A percentile compares a stretch with the other conserved stretches of the same genome.
phyloP scores from a whole-genome alignment of 2,329 filamentous ascomycete species.

The Rosellinia necatrix region DNA sequence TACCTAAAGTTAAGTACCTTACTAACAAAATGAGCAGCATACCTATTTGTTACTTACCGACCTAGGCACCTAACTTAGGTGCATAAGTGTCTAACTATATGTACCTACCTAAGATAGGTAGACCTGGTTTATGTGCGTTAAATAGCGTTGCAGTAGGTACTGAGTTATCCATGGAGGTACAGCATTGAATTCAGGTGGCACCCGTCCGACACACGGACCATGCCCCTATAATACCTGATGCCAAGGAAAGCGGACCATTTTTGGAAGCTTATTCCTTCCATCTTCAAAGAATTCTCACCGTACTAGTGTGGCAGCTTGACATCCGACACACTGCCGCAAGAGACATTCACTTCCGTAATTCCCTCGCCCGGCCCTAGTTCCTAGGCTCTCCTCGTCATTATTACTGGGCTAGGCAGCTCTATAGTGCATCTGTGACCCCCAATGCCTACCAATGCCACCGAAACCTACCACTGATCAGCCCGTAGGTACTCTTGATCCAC shows the following conservation, averaged over 20 bases:
- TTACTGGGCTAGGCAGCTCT: conserved; percentile 9
- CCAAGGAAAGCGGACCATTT: conserved; percentile 3
- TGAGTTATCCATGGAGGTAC: too few species aligned
- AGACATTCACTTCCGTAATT: conserved; percentile 14
- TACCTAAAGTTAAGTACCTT: too few species aligned
- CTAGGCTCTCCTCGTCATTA: conserved; percentile 18
- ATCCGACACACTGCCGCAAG: neutral
- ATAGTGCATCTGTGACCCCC: conserved; percentile 10
- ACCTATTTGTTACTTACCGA: neutral
- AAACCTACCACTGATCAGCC: neutral
- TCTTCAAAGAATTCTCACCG: conserved; percentile 12
- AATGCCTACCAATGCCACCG: neutral
- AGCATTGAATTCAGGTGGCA: neutral
- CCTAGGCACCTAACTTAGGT: too few species aligned
- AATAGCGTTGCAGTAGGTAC: neutral
- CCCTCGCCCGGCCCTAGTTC: conserved; percentile 1
- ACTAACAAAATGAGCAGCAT: conserved; percentile 2
- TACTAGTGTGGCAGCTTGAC: conserved; percentile 2
- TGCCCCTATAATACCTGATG: conserved; percentile 14
- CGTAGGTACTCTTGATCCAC: neutral
- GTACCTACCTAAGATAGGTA: too few species aligned
- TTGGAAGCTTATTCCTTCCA: conserved; percentile 18
- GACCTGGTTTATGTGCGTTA: neutral
- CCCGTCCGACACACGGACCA: conserved; percentile 10
- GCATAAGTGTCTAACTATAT: too few species aligned